A percentile compares a stretch with the other conserved stretches of the same genome.
Conservation (phyloP, 2,329 filamentous ascomycete genomes). For the Pezicula radicicola region DNA sequence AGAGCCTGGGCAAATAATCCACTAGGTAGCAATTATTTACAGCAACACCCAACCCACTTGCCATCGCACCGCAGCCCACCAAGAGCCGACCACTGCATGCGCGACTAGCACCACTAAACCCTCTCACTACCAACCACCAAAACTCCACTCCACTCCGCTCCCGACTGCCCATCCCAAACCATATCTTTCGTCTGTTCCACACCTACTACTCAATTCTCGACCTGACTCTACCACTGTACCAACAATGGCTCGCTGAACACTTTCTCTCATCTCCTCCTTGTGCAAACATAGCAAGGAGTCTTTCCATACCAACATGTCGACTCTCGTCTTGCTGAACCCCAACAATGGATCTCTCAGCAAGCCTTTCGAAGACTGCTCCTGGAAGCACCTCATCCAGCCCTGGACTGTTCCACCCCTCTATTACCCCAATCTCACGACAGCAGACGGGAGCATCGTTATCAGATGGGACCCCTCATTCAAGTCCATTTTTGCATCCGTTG, state of each 20-base stretch:
- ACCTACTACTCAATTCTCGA: neutral
- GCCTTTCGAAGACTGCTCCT: slow-evolving; percentile 27
- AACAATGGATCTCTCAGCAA: slow-evolving; percentile 27
- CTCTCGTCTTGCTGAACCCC: slow-evolving; percentile 9
- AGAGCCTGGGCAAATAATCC: no score
- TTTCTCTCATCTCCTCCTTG: slow-evolving; percentile 5
- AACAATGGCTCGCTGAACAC: neutral
- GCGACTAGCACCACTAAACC: no score
- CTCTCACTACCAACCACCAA: no score
- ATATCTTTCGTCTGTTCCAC: no score
- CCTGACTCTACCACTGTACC: no score
- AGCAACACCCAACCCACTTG: no score
- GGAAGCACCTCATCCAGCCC: slow-evolving; percentile 58
- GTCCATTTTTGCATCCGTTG: slow-evolving; percentile 66
- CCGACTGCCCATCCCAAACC: no score
- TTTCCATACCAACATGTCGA: slow-evolving; percentile 16
- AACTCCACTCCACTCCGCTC: no score
- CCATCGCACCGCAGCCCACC: no score
- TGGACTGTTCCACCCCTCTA: slow-evolving; percentile 54
- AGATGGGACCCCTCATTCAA: slow-evolving; percentile 48
- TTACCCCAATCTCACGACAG: slow-evolving; percentile 27
- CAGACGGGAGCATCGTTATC: slow-evolving; percentile 37
- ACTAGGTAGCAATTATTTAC: no score
- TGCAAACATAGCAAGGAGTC: neutral
- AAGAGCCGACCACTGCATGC: no score